These are phyloP conservation scores for Podospora anserina DNA, from an alignment of 495 filamentous ascomycete species.

Conservation along the genomic window DNA sequence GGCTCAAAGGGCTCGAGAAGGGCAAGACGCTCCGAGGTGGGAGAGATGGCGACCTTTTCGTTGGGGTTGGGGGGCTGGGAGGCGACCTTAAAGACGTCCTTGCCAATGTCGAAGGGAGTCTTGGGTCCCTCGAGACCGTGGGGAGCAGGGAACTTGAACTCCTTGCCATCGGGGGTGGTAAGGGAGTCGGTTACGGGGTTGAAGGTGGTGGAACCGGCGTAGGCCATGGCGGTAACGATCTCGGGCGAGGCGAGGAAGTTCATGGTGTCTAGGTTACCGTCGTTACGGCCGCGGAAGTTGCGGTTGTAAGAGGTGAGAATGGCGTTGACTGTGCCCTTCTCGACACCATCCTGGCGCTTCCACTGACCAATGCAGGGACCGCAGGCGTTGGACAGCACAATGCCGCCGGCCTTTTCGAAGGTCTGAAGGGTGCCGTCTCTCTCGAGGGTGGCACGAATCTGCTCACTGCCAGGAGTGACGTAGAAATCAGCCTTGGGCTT, in stretches of 20 bases:
- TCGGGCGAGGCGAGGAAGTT: constrained; percentile 97
- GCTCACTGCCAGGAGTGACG: constrained; percentile 93
- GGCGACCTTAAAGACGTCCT: constrained; percentile 68
- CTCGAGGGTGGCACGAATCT: constrained; percentile 90
- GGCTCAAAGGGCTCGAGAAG: constrained; percentile 85
- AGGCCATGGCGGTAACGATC: constrained; percentile 92
- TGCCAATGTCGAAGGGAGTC: constrained; percentile 75
- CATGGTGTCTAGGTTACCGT: constrained; percentile 94
- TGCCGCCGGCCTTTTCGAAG: constrained; percentile 83
- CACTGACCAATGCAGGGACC: constrained; percentile 95
- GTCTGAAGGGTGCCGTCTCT: constrained; percentile 79
- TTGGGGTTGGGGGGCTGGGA: constrained; percentile 64
- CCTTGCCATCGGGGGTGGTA: constrained; percentile 71
- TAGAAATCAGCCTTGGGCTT: constrained; percentile 89
- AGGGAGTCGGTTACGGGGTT: constrained; percentile 90
- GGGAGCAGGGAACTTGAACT: constrained; percentile 85
- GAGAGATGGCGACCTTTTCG: constrained; percentile 69
- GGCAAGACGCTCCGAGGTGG: constrained; percentile 82
- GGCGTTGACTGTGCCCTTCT: constrained; percentile 85
- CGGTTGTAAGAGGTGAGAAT: constrained; percentile 98
- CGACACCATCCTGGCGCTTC: constrained; percentile 81
- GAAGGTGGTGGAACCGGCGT: constrained; percentile 89
- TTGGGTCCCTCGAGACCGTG: constrained; percentile 71
- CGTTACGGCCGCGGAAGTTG: constrained; percentile 96
- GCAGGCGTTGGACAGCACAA: constrained; percentile 91